Evolutionary conservation across 176 grass and related monocot genomes (phyloP), one percentile per base, ranked within the genome.

Genomic region (Phragmites australis): DNA sequence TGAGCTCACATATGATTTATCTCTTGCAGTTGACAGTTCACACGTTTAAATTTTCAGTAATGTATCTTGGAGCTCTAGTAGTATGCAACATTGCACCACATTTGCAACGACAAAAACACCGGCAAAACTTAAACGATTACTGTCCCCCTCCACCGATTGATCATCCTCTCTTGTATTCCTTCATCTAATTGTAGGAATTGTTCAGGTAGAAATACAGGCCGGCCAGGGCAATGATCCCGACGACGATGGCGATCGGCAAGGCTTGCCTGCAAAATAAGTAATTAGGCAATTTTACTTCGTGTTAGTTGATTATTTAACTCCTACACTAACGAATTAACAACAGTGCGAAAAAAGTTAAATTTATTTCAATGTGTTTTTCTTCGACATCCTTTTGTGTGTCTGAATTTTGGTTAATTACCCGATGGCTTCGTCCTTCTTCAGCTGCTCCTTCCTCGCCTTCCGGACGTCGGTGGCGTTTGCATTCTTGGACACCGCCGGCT

Each of bases 141-240:
- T 51, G 61, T 72, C 47, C 41, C 5, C 27, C 6, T 10, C 25
- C 25, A 6, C 3, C 3, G 48, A 72, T 27, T n/a, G 22, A 18
- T 43, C 30, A 13, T 62, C 26, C 1, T 46, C 12, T 40, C 0
- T 39, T 51, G 9, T 42, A 0, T 32, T 16, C 48, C 30, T 58
- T 68, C 47, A 10, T 57, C 66, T 89, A 94, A 4, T 52, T 79
- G 70, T 91, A 98, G 23, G 68, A 61, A 54, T 17, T 91, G 88
- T 93, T 98, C 63, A 98, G 83, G 75, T 99, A 99, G 84, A 89
- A 89, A 82, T 86, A 98, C 4, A 94, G 27, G 27, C 86, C 90
- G 1, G 72, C 90, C 27, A 99, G 67, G 34, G 68, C 90, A 12
- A 85, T 48, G 52, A 93, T 4, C 69, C 88, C 96, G 0, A 86